Evolutionary conservation across 2,329 filamentous ascomycete species (phyloP).

Genomic region (Trichoderma pleuroti): DNA sequence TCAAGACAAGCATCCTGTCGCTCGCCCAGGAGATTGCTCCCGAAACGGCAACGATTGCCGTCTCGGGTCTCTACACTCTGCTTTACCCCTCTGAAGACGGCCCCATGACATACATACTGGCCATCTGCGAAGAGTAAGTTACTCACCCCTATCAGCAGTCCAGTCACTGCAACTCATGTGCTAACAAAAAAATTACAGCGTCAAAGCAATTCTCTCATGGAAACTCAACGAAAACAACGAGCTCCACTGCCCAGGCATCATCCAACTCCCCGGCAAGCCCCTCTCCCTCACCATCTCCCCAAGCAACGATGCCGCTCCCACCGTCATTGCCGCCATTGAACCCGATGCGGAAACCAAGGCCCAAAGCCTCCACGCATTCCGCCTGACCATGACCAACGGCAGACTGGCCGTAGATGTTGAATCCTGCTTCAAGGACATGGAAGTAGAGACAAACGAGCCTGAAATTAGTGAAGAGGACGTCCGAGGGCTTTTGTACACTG

Average conservation of each 20-base stretch:
- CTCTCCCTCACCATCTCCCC: conserved; percentile 48
- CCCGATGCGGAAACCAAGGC: conserved; percentile 28
- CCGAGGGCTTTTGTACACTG: conserved; percentile 43
- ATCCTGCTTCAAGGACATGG: conserved; percentile 26
- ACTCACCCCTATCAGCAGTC: background rate
- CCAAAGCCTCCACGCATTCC: conserved; percentile 32
- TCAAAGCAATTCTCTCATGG: conserved; percentile 65
- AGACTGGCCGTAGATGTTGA: conserved; percentile 32
- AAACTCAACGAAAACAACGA: conserved; percentile 45
- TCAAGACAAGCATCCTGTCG: conserved; percentile 50
- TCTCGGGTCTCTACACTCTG: conserved; percentile 43
- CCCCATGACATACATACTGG: conserved; percentile 42
- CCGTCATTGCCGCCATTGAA: conserved; percentile 42
- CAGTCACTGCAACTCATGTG: background rate
- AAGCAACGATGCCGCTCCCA: conserved; percentile 24
- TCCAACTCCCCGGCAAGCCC: conserved; percentile 62
- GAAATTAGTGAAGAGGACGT: conserved; percentile 39
- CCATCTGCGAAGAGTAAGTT: conserved; percentile 55
- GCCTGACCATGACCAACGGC: conserved; percentile 32
- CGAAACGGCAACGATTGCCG: conserved; percentile 43
- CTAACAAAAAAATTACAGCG: conserved; percentile 31
- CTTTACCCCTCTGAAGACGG: conserved; percentile 30
- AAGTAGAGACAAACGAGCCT: conserved; percentile 29
- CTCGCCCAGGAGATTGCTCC: conserved; percentile 38
- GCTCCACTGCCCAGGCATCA: conserved; percentile 44